These are phyloP conservation scores for Colletotrichum tabaci DNA, from an alignment of 2,329 filamentous ascomycete genomes.

Conservation along the genomic window DNA sequence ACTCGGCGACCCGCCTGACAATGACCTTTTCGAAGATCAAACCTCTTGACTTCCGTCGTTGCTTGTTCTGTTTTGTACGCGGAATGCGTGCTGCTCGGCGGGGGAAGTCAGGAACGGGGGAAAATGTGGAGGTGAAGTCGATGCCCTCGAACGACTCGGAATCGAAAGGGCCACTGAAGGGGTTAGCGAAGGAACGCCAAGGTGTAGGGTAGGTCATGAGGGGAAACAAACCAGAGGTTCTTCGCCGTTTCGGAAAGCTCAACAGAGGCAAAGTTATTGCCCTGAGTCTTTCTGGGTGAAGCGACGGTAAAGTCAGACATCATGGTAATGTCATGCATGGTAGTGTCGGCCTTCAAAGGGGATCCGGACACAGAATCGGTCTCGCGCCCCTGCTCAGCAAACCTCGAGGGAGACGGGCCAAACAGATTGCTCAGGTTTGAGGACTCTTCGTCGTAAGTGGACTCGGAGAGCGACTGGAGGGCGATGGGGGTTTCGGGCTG, in stretches of 20 bases:
- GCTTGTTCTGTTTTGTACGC: conserved; percentile 7
- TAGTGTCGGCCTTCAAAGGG: conserved; percentile 25
- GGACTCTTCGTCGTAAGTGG: not conserved
- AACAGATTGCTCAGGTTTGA: not conserved
- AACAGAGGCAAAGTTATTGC: not conserved
- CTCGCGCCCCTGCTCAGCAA: not conserved
- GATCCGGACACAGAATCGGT: conserved; percentile 10
- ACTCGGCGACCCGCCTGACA: conserved; percentile 4
- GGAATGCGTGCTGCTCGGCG: conserved; percentile 9
- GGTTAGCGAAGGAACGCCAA: conserved; percentile 9
- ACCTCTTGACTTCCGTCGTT: conserved; percentile 7
- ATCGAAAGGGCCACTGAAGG: conserved; percentile 20
- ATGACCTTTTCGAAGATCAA: conserved; percentile 27
- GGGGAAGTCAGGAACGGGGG: not conserved
- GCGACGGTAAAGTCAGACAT: conserved; percentile 27
- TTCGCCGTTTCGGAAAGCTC: conserved; percentile 16
- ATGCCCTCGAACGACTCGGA: conserved; percentile 4
- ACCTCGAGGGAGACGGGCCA: not conserved
- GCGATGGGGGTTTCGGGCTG: not conserved
- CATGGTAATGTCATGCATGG: conserved; percentile 36
- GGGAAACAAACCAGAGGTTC: not conserved
- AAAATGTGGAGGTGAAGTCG: conserved; percentile 3
- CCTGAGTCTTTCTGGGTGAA: not conserved
- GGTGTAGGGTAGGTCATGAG: not conserved
- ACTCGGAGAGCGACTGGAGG: conserved; percentile 11